These are phyloP conservation scores for Babesia caballi DNA, from an alignment of 169 alveolate species.

Conservation along the genomic window DNA sequence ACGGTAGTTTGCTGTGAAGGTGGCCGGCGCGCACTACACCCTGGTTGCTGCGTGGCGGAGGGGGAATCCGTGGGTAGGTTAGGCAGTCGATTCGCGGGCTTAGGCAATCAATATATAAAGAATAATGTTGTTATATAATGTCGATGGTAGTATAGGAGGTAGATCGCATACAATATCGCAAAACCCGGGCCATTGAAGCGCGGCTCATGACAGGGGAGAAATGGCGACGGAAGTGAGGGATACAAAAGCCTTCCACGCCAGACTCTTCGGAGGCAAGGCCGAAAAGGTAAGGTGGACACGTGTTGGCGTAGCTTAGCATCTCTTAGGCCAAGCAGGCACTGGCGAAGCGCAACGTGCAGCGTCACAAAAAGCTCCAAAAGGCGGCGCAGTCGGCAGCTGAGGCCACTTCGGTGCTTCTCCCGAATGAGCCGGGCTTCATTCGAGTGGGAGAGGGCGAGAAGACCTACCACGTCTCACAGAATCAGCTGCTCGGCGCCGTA, in stretches of 20 bases:
- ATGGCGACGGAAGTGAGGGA: conserved; percentile 13
- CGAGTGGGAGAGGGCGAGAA: conserved; percentile 34
- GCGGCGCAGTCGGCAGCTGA: conserved; percentile 29
- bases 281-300: conserved; percentile 37
- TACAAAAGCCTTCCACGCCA: conserved; percentile 48
- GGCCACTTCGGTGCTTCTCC: conserved; percentile 44
- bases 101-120: too few species aligned
- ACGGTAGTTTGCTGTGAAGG: too few species aligned
- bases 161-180: too few species aligned
- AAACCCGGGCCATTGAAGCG: too few species aligned
- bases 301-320: background rate
- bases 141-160: too few species aligned
- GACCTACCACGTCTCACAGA: conserved; percentile 38
- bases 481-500: conserved; percentile 10
- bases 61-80: too few species aligned
- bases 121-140: too few species aligned
- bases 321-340: conserved; percentile 15
- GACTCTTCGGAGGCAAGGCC: conserved; percentile 48
- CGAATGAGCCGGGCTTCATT: conserved; percentile 50
- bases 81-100: too few species aligned
- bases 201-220: too few species aligned
- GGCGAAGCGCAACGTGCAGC: conserved; percentile 38
- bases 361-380: conserved; percentile 18
- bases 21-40: too few species aligned
- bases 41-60: too few species aligned